Evolutionary conservation across 2,329 filamentous ascomycete genomes (phyloP).

Genomic region (Dactylellina cionopaga): DNA sequence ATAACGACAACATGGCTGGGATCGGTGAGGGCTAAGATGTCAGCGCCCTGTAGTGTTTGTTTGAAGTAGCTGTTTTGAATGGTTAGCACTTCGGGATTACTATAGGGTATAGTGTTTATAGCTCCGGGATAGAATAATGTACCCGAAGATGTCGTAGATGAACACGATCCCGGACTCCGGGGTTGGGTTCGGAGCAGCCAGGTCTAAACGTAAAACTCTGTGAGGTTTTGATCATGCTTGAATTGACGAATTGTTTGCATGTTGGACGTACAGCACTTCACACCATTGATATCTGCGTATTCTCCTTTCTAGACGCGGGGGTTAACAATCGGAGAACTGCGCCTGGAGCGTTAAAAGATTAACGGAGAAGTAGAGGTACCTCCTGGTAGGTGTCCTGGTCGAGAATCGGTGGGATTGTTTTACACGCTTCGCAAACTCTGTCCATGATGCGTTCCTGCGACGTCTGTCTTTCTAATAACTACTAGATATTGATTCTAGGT

Average conservation of each 20-base stretch:
- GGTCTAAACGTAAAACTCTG: too few relatives aligned
- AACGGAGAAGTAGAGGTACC: neutral
- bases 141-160: slow-evolving; percentile 47
- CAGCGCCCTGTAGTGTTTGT: slow-evolving; percentile 43
- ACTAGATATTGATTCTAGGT: too few relatives aligned
- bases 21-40: slow-evolving; percentile 43
- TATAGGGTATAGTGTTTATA: neutral
- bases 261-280: slow-evolving; percentile 37
- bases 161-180: slow-evolving; percentile 43
- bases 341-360: neutral
- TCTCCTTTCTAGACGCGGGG: slow-evolving; percentile 28
- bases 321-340: neutral
- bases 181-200: slow-evolving; percentile 34
- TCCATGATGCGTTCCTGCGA: slow-evolving; percentile 17
- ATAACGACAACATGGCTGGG: slow-evolving; percentile 72
- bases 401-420: slow-evolving; percentile 40
- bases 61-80: slow-evolving; percentile 22
- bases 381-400: slow-evolving; percentile 28
- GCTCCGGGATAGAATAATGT: neutral
- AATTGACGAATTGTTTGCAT: neutral
- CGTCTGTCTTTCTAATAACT: neutral
- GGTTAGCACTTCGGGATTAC: neutral
- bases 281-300: slow-evolving; percentile 30
- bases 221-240: neutral
- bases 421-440: slow-evolving; percentile 47